These are phyloP conservation scores for Fusarium marasasianum DNA, from an alignment of 2,329 filamentous ascomycete genomes.

Conservation along the genomic window DNA sequence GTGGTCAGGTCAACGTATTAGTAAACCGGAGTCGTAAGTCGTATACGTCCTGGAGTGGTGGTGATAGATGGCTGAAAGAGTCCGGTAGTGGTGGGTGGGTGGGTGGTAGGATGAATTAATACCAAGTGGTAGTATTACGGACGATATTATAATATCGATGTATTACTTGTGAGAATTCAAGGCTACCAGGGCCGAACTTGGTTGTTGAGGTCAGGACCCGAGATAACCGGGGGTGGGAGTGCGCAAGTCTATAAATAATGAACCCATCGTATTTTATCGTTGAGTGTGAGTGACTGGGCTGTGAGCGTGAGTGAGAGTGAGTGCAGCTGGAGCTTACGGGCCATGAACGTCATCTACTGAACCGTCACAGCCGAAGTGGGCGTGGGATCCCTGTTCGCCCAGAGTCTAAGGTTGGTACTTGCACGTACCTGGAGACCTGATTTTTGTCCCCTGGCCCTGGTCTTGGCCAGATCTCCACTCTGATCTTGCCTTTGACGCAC, in stretches of 20 bases:
- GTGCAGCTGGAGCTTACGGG: slow-evolving; percentile 15
- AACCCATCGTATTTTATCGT: slow-evolving; percentile 23
- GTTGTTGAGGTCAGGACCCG: slow-evolving; percentile 1
- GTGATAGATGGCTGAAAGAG: background rate
- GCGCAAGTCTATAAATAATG: slow-evolving; percentile 37
- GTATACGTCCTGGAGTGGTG: slow-evolving; percentile 1
- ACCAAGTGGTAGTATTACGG: slow-evolving; percentile 7
- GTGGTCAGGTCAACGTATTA: background rate
- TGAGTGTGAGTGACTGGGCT: background rate
- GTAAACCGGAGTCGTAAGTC: background rate
- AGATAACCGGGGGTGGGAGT: slow-evolving; percentile 28
- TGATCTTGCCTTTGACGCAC: slow-evolving; percentile 25
- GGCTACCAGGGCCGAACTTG: slow-evolving; percentile 26
- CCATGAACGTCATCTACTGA: slow-evolving; percentile 34
- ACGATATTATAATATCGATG: slow-evolving; percentile 21
- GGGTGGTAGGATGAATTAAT: slow-evolving; percentile 7
- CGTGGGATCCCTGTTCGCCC: background rate
- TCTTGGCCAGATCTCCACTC: slow-evolving; percentile 27
- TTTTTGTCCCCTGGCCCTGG: slow-evolving; percentile 13
- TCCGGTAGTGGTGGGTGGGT: background rate
- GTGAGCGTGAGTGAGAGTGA: background rate
- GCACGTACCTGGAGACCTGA: slow-evolving; percentile 22
- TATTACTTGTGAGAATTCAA: slow-evolving; percentile 23
- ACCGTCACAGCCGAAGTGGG: slow-evolving; percentile 35
- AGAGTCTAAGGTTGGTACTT: slow-evolving; percentile 9